Evolutionary conservation across 106 monocot species (phyloP).

Genomic region (Alisma plantagoaquatica): DNA sequence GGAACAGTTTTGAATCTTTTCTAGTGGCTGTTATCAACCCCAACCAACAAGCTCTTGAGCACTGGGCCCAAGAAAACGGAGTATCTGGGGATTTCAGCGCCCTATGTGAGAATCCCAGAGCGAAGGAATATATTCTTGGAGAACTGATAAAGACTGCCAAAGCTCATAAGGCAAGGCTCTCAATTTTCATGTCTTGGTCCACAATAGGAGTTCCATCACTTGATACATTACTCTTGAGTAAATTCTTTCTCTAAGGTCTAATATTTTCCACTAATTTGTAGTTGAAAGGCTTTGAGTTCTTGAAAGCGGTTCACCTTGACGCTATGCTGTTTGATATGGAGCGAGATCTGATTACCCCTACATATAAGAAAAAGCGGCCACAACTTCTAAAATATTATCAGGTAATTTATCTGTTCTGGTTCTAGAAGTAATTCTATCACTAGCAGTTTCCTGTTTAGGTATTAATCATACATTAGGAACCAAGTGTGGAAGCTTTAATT

Average conservation of each 20-base stretch:
- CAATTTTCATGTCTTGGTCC: too few relatives aligned
- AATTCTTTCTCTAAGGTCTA: too few relatives aligned
- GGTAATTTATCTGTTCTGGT: slow-evolving; percentile 36
- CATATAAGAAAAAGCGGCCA: slow-evolving; percentile 87
- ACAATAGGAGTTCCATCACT: too few relatives aligned
- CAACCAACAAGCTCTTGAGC: slow-evolving; percentile 57
- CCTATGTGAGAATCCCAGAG: slow-evolving; percentile 64
- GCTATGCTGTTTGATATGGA: slow-evolving; percentile 88
- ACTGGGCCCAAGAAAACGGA: slow-evolving; percentile 64
- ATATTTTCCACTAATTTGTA: too few relatives aligned
- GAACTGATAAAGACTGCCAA: slow-evolving; percentile 69
- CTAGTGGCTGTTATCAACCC: slow-evolving; percentile 83
- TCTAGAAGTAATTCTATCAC: too few relatives aligned
- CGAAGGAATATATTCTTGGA: slow-evolving; percentile 58
- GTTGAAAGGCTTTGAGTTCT: slow-evolving; percentile 87
- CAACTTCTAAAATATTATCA: slow-evolving; percentile 90
- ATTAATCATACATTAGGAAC: too few relatives aligned
- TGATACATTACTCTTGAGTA: too few relatives aligned
- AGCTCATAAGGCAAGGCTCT: slow-evolving; percentile 64
- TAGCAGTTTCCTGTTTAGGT: too few relatives aligned
- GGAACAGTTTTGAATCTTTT: slow-evolving; percentile 85
- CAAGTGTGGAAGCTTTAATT: too few relatives aligned
- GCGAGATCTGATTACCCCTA: slow-evolving; percentile 83
- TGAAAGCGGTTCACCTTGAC: slow-evolving; percentile 84
- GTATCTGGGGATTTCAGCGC: slow-evolving; percentile 42